Evolutionary conservation across 352 stramenopile genomes (phyloP).

Genomic region (Globisporangium abappressorium): DNA sequence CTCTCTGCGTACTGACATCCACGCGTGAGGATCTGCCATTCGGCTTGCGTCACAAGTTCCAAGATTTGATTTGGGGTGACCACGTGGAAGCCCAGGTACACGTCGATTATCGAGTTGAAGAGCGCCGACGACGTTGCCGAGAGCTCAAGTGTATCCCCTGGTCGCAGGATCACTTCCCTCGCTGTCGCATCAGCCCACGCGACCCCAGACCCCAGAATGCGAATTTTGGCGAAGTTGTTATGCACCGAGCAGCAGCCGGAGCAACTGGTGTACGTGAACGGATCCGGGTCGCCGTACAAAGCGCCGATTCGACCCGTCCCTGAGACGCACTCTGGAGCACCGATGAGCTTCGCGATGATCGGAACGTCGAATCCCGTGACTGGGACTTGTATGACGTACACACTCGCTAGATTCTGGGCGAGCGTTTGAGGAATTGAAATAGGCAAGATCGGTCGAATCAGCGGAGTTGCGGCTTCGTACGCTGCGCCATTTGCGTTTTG

Average conservation of each 20-base stretch:
- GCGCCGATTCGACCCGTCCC: slow-evolving; percentile 48
- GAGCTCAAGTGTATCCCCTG: slow-evolving; percentile 51
- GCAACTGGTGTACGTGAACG: slow-evolving; percentile 57
- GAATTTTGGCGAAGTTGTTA: slow-evolving; percentile 44
- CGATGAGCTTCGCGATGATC: slow-evolving; percentile 64
- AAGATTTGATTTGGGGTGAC: slow-evolving; percentile 70
- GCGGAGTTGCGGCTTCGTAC: slow-evolving; percentile 20
- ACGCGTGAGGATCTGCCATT: slow-evolving; percentile 66
- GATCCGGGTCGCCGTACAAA: slow-evolving; percentile 38
- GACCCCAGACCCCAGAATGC: slow-evolving; percentile 31
- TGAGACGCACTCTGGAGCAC: slow-evolving; percentile 53
- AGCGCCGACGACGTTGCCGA: slow-evolving; percentile 36
- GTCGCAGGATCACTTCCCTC: slow-evolving; percentile 37
- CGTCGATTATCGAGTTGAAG: slow-evolving; percentile 63
- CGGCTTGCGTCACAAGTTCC: slow-evolving; percentile 40
- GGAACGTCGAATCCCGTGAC: slow-evolving; percentile 57
- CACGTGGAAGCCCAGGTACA: slow-evolving; percentile 72
- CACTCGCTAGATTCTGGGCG: slow-evolving; percentile 27
- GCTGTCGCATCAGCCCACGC: slow-evolving; percentile 33
- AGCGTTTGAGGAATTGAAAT: slow-evolving; percentile 23
- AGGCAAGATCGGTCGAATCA: slow-evolving; percentile 30
- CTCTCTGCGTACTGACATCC: slow-evolving; percentile 47
- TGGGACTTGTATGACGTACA: slow-evolving; percentile 38
- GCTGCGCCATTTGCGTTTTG: slow-evolving; percentile 42
- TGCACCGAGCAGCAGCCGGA: slow-evolving; percentile 69